Base-by-base conservation (phyloP, 257 asterid genomes). In the Datura wrightii region DNA sequence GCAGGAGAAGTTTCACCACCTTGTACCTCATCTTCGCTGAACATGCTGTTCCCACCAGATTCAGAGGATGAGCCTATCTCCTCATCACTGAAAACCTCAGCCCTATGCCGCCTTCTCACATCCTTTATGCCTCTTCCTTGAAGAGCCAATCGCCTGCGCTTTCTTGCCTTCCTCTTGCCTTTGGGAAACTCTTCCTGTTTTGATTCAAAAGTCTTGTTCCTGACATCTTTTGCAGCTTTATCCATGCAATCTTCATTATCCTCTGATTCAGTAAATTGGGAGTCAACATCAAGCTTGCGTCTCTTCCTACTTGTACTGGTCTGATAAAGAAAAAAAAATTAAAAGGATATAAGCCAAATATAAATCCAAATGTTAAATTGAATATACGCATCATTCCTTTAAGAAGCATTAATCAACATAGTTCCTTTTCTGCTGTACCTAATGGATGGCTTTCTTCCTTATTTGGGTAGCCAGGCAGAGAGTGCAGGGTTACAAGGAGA, bases 181-280 rank as follows among this genome's bases (percentile, higher is more conserved):
- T 92, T 94, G 10, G 99, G 98, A 48, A 94, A 90, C 79, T 93
- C 99, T 76, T 96, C 99, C 41, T 91, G 97, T 67, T 88, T 94
- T 8, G 97, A 92, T 79, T 91, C 97, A 16, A 90, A 87, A 83
- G 90, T 89, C 88, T 88, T 89, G 55, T 92, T 89, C 82, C 93
- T 91, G 37, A 66, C 74, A 84, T 89, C 94, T 86, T 91, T 91
- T 8, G 86, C 56, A 48, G 70, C 79, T 82, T 85, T 88, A 15
- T 72, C 88, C 80, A 74, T 85, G 88, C 86, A 83, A 66, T 92
- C 93, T 83, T 88, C 93, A n/a, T 88, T 89, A 56, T 94, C 99
- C 85, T 92, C 98, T 4, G 96, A 94, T 76, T 96, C 98, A 14
- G 86, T 85, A 60, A 91, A 92, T 82, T 89, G 15, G 42, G 91